Base-by-base conservation (phyloP, 2,329 filamentous ascomycete species). In the Bipolaris sorokiniana region DNA sequence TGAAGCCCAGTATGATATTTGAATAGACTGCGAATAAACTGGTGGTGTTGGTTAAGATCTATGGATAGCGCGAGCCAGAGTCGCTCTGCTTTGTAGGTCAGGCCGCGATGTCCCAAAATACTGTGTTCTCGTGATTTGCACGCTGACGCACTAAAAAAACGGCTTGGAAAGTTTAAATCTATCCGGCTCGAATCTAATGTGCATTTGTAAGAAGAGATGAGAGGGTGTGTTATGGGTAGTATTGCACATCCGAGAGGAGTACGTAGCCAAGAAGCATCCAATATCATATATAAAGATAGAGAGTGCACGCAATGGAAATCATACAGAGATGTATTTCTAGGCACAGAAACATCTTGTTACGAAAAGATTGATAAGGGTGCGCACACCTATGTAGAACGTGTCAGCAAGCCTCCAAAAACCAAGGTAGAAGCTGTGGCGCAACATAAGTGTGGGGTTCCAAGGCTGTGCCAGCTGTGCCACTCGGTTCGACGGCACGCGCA, bases 401-500 rank as follows among this genome's bases (percentile, higher is more conserved):
- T 45, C 33, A 31, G 40, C 49, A 36, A 41, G 37, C 48, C 41
- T 41, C 33, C 34, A 15, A 49, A 18, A 33, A 48, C 37, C 46
- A 46, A 46, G 33, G 51, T 44, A 23, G 56, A 44, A 34, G 38
- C 44, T 48, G 48, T 59, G 23, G 44, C 33, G 45, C 42, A 46
- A 38, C 33, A 22, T 15, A 44, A 16, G 38, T 49, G 52, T 51
- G 47, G 40, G 52, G 40, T 55, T 13, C 33, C 52, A 46, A 45
- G 51, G 47, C 26, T 28, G 42, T 26, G 54, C 41, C 31, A 42
- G 26, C 45, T 50, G 44, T 33, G n/a, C n/a, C 38, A 23, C 31
- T 40, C 63, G 58, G 58, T 33, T 58, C 31, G 31, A 54, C 63
- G 58, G 63, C 61, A 58, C 58, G 46, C 20, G 51, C 4, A 36